Conservation (phyloP, 1,139 yeast species). For the Debaryomyces robertsiae region DNA sequence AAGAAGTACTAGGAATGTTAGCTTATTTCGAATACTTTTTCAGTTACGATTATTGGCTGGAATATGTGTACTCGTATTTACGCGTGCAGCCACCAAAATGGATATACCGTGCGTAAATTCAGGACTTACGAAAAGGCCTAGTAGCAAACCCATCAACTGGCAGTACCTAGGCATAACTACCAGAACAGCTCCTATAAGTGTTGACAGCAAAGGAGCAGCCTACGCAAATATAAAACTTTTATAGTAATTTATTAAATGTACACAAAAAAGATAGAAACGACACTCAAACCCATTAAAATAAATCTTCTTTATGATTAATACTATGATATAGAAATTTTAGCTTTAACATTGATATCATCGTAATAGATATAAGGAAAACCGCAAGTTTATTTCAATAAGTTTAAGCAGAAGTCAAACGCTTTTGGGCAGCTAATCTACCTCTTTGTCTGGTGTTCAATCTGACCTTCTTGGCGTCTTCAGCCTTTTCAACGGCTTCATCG, state of each 20-base stretch:
- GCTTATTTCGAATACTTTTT: constrained; percentile 8
- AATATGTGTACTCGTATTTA: constrained; percentile 8
- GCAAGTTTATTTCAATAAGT: constrained; percentile 9
- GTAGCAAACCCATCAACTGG: too few relatives aligned
- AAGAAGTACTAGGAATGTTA: background rate
- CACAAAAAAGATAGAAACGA: constrained; percentile 15
- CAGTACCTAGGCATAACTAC: too few relatives aligned
- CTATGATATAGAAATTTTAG: constrained; percentile 10
- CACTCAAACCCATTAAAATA: constrained; percentile 14
- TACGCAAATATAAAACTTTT: constrained; percentile 8
- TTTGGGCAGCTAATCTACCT: constrained; percentile 88
- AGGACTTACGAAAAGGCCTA: too few relatives aligned
- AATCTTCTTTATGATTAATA: constrained; percentile 10
- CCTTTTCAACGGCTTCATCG: constrained; percentile 92
- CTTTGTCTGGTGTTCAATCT: constrained; percentile 89
- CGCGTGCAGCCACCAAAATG: constrained; percentile 6
- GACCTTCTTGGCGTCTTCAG: constrained; percentile 79
- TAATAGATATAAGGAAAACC: constrained; percentile 4
- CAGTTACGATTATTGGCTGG: constrained; percentile 13
- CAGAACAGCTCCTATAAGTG: too few relatives aligned
- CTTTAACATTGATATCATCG: constrained; percentile 9
- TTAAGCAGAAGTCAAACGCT: constrained; percentile 51
- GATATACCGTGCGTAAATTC: constrained; percentile 7
- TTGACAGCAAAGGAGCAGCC: too few relatives aligned
- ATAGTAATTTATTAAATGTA: constrained; percentile 17